Percentiles rank a stretch among this genome's conserved stretches.
These are phyloP conservation scores for Hypoxylon sp. DNA, from an alignment of 2,329 filamentous ascomycete genomes.

Conservation along the genomic window DNA sequence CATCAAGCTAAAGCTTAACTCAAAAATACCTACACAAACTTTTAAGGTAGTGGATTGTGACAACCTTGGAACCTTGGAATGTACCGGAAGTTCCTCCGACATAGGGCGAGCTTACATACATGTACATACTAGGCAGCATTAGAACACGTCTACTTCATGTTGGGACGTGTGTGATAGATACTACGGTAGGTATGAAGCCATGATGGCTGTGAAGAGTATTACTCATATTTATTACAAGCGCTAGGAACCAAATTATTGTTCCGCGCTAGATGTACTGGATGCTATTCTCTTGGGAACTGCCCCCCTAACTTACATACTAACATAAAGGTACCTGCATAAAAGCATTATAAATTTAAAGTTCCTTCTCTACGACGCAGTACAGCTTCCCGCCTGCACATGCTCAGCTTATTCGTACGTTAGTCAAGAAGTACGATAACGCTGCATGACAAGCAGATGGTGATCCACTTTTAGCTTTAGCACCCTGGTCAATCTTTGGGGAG, in stretches of 20 bases:
- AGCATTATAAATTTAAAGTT: background rate
- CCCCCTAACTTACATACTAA: background rate
- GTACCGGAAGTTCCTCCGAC: constrained; percentile 1
- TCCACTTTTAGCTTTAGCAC: background rate
- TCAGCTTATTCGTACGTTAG: constrained; percentile 16
- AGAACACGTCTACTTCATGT: background rate
- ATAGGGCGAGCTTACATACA: constrained; percentile 3
- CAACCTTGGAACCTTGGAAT: background rate
- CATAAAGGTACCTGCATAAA: background rate
- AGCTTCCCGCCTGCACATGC: constrained; percentile 3
- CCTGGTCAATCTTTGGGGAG: background rate
- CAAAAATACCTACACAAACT: constrained; percentile 24
- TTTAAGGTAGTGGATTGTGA: constrained; percentile 13
- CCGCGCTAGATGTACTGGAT: background rate
- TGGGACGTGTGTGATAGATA: background rate
- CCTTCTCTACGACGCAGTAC: background rate
- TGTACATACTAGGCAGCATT: background rate
- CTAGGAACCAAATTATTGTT: background rate
- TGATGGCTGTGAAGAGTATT: constrained; percentile 1
- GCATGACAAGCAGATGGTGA: constrained; percentile 15
- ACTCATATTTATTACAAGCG: background rate
- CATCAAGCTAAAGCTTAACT: constrained; percentile 29
- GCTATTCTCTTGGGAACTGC: background rate
- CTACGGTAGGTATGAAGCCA: background rate
- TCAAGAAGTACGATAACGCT: constrained; percentile 2